Percentiles rank a stretch among this genome's conserved stretches.
Evolutionary conservation across 2,329 filamentous ascomycete genomes (phyloP).

Genomic region (Clarireedia paspali): DNA sequence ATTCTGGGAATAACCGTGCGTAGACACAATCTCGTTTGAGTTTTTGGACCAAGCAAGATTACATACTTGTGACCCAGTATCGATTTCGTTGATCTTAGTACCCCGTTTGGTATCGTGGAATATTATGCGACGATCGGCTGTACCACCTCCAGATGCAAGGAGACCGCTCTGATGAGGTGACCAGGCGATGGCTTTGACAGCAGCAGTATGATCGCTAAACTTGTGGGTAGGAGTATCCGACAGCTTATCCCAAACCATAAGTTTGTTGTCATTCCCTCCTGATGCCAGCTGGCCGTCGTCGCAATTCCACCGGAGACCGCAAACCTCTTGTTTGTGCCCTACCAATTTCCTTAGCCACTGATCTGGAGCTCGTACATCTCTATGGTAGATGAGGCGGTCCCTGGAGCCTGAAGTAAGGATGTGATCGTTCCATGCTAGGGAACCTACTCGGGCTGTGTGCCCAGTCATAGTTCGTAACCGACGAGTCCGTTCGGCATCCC

Average conservation of each 20-base stretch:
- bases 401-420: slow-evolving; percentile 93
- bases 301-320: slow-evolving; percentile 92
- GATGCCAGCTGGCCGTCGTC: slow-evolving; percentile 92
- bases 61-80: slow-evolving; percentile 98
- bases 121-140: slow-evolving; percentile 90
- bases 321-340: slow-evolving; percentile 97
- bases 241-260: slow-evolving; percentile 97
- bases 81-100: slow-evolving; percentile 73
- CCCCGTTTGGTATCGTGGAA: slow-evolving; percentile 96
- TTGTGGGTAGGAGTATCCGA: slow-evolving; percentile 89
- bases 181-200: slow-evolving; percentile 97
- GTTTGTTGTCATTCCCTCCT: slow-evolving; percentile 96
- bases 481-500: slow-evolving; percentile 84
- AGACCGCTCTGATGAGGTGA: slow-evolving; percentile 91
- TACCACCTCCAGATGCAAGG: slow-evolving; percentile 91
- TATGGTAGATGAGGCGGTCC: slow-evolving; percentile 89
- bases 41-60: slow-evolving; percentile 97
- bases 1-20: slow-evolving; percentile 95
- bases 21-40: slow-evolving; percentile 94
- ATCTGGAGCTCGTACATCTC: slow-evolving; percentile 86
- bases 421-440: slow-evolving; percentile 95
- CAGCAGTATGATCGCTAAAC: slow-evolving; percentile 89
- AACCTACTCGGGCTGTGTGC: slow-evolving; percentile 86
- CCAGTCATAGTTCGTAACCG: slow-evolving; percentile 93
- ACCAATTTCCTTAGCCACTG: slow-evolving; percentile 82